Percentiles rank a stretch among this genome's conserved stretches.
These are phyloP conservation scores for Aotearoamyces nothofagi DNA, from an alignment of 2,329 filamentous ascomycete species.

Conservation along the genomic window DNA sequence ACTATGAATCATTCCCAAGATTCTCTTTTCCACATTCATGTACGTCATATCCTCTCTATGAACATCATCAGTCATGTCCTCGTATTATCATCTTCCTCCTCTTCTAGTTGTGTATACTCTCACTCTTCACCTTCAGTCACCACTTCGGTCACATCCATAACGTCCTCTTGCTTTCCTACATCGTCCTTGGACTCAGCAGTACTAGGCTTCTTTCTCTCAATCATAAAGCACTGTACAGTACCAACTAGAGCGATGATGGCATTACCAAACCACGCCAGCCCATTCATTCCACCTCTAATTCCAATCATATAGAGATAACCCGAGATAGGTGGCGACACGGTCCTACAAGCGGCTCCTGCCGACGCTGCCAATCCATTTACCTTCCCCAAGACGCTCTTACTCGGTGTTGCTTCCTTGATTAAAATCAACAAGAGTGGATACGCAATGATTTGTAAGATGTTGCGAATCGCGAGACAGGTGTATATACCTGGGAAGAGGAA, in stretches of 20 bases:
- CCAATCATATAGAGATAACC: conserved; percentile 49
- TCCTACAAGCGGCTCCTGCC: conserved; percentile 50
- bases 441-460: conserved; percentile 42
- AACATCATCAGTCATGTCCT: no score
- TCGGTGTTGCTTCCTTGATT: conserved; percentile 50
- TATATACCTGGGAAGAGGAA: conserved; percentile 43
- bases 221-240: conserved; percentile 40
- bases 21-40: no score
- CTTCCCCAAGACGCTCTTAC: conserved; percentile 38
- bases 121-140: no score
- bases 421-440: conserved; percentile 52
- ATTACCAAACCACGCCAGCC: conserved; percentile 48
- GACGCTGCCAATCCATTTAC: conserved; percentile 53
- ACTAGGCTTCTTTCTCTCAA: conserved; percentile 11
- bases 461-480: conserved; percentile 35
- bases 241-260: conserved; percentile 39
- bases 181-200: no score
- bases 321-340: conserved; percentile 48
- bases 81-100: no score
- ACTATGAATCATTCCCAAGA: no score
- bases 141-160: no score
- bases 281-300: conserved; percentile 40
- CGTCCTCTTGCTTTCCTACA: no score
- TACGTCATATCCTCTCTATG: no score
- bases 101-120: no score